Conservation (phyloP, 164 flowering plant genomes). For the Piper longum region DNA sequence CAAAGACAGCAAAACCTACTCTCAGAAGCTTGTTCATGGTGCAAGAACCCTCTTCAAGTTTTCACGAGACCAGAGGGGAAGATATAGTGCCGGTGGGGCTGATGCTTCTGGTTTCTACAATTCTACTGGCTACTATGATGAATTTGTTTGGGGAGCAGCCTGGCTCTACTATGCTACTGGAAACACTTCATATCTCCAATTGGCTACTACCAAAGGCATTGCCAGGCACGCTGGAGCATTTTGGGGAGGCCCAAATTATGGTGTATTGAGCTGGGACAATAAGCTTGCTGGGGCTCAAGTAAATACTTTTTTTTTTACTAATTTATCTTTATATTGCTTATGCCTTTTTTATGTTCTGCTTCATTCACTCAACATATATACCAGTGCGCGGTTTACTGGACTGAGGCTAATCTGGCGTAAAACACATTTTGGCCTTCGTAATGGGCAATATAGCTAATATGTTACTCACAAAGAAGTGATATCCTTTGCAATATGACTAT, state of each 20-base stretch:
- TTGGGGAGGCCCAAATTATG: constrained; percentile 88
- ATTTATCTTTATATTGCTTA: too few relatives aligned
- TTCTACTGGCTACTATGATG: constrained; percentile 84
- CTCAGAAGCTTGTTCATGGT: constrained; percentile 91
- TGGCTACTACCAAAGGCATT: constrained; percentile 55
- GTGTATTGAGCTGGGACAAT: constrained; percentile 95
- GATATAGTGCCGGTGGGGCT: constrained; percentile 50
- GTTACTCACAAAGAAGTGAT: too few relatives aligned
- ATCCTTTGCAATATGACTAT: too few relatives aligned
- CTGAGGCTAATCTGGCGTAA: too few relatives aligned
- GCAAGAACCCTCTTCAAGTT: constrained; percentile 68
- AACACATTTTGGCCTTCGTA: too few relatives aligned
- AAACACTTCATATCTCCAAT: constrained; percentile 53
- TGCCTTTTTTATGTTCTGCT: too few relatives aligned
- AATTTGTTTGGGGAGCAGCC: constrained; percentile 86
- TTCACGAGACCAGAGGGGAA: constrained; percentile 63
- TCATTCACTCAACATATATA: too few relatives aligned
- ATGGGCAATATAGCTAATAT: too few relatives aligned
- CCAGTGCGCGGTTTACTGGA: not conserved
- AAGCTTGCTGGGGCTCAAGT: constrained; percentile 96
- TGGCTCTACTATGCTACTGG: constrained; percentile 99
- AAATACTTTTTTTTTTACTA: constrained; percentile 3
- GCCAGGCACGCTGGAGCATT: constrained; percentile 98
- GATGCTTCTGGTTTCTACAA: constrained; percentile 69
- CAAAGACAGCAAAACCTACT: constrained; percentile 86